A percentile compares a stretch with the other conserved stretches of the same genome.
Conservation (phyloP, 352 stramenopile species). For the Globisporangium camurandrum region DNA sequence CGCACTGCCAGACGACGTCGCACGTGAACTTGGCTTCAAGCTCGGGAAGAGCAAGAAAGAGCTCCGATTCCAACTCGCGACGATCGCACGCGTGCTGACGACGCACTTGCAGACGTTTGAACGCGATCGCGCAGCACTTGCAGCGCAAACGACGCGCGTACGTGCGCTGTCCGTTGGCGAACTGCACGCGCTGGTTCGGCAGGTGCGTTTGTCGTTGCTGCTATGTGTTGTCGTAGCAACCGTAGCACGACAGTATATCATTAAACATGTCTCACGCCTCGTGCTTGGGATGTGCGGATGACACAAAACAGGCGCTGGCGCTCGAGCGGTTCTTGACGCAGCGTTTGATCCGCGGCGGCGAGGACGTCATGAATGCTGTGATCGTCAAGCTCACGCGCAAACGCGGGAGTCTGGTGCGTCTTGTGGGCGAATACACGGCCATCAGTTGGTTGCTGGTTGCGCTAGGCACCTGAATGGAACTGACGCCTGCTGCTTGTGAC, state of each 20-base stretch:
- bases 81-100: constrained; percentile 24
- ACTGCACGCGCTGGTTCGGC: constrained; percentile 11
- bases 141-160: constrained; percentile 9
- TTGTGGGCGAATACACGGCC: background rate
- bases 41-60: constrained; percentile 33
- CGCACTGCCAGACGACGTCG: constrained; percentile 70
- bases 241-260: background rate
- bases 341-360: constrained; percentile 45
- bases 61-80: constrained; percentile 24
- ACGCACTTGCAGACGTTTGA: constrained; percentile 28
- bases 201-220: constrained; percentile 2
- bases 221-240: background rate
- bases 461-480: background rate
- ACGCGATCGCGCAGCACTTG: constrained; percentile 12
- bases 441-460: too few species aligned
- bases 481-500: background rate
- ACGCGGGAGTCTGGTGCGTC: constrained; percentile 27
- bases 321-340: constrained; percentile 38
- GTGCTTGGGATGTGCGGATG: constrained; percentile 2
- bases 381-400: constrained; percentile 35
- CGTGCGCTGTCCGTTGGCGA: constrained; percentile 9
- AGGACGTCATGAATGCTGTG: constrained; percentile 71
- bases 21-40: constrained; percentile 44
- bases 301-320: constrained; percentile 29
- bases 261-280: background rate